Evolutionary conservation across 148 eudicot genomes (phyloP), one percentile per base, ranked within the genome.

Genomic region (Fagopyrum tataricum): DNA sequence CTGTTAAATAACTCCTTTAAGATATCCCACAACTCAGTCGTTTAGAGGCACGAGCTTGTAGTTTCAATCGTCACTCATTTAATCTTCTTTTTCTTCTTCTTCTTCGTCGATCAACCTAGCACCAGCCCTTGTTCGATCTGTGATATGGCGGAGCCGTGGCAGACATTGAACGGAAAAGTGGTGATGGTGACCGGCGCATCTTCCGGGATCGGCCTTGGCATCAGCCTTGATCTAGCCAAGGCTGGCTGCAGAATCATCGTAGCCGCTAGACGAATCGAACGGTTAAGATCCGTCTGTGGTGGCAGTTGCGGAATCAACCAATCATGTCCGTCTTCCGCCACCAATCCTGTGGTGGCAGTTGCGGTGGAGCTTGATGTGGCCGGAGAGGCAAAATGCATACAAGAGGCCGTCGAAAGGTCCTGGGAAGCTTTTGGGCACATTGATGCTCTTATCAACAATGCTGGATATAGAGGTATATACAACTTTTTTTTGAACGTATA

Each of bases 171-270:
- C 0, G 76, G 74, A 66, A 91, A 87, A 24, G 87, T 91, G 39
- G 90, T 91, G 24, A 71, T 89, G 79, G 85, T 89, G 0, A 91
- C 97, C 18, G 94, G 97, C 0, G 94, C 94, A 0, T 91, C 97
- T 0, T 77, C 97, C 1, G 97, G 97, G 1, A 73, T 91, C 7
- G 94, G 97, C 56, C 76, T 80, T 7, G 89, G 86, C n/a, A 83
- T 89, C 78, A 87, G 97, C 55, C 75, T 87, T 4, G 86, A 89
- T 72, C 76, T 91, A 2, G 90, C 90, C 4, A 74, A 77, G 69
- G 85, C 90, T 56, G 91, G 93, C 5, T 89, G 90, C 75, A 74
- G 72, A 41, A 70, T 89, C 8, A 71, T 91, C 14, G 90, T 87
- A 0, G 90, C 90, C 0, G 90, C 97, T 53, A 88, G 97, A 13